phyloP scores from a whole-genome alignment of 768 basidiomycete species.

The Suillus subalutaceus region DNA sequence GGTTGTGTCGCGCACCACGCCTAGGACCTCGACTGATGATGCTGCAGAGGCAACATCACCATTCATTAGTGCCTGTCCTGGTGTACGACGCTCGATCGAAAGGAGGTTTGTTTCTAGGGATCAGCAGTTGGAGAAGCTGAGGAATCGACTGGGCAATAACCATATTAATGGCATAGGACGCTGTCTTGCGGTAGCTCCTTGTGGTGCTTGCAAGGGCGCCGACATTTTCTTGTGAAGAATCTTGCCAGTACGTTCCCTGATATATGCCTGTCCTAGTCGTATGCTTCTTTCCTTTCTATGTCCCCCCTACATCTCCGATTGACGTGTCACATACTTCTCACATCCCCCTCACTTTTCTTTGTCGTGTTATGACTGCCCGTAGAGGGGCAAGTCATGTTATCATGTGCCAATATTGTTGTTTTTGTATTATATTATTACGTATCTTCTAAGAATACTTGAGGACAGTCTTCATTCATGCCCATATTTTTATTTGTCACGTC shows the following conservation, averaged over 20 bases:
- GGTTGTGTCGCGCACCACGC: slow-evolving; percentile 26
- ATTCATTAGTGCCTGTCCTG: slow-evolving; percentile 13
- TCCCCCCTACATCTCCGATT: slow-evolving; percentile 11
- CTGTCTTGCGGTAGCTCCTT: slow-evolving; percentile 30
- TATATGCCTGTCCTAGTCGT: slow-evolving; percentile 18
- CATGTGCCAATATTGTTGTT: slow-evolving; percentile 32
- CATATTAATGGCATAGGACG: slow-evolving; percentile 17
- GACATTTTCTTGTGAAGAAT: slow-evolving; percentile 32
- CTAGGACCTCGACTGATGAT: slow-evolving; percentile 19
- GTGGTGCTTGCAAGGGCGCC: slow-evolving; percentile 29
- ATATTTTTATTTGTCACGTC: slow-evolving; percentile 24
- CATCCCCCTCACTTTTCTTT: slow-evolving; percentile 14
- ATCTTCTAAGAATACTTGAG: slow-evolving; percentile 18
- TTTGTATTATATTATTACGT: slow-evolving; percentile 30
- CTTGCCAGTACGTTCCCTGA: slow-evolving; percentile 7
- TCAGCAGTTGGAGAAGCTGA: slow-evolving; percentile 67
- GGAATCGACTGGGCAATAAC: slow-evolving; percentile 52
- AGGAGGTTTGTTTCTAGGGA: slow-evolving; percentile 61
- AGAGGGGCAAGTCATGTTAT: slow-evolving; percentile 21
- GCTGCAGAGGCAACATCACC: slow-evolving; percentile 16
- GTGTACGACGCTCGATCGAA: slow-evolving; percentile 20
- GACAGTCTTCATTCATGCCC: slow-evolving; percentile 33
- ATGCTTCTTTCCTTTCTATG: slow-evolving; percentile 23
- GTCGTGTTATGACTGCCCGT: slow-evolving; percentile 13
- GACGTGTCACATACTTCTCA: slow-evolving; percentile 24